phyloP scores from a whole-genome alignment of 495 filamentous ascomycete genomes.

The Trichoderma asperelloides region DNA sequence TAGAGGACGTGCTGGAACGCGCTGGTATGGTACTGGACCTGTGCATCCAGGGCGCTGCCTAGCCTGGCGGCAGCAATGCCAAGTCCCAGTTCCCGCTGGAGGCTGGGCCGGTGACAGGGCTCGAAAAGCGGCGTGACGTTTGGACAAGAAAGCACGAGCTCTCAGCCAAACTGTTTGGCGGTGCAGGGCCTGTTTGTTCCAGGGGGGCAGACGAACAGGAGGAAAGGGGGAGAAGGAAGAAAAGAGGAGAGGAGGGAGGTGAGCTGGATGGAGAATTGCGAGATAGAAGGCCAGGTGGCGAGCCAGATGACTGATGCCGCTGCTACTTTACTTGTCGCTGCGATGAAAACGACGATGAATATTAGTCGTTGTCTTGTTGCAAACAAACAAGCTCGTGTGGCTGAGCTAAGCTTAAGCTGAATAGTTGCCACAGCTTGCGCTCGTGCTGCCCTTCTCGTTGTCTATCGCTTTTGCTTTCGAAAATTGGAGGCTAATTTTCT shows the following conservation, averaged over 20 bases:
- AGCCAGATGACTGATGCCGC: background rate
- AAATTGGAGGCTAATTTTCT: background rate
- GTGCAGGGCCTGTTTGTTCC: background rate
- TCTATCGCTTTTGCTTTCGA: background rate
- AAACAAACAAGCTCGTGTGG: background rate
- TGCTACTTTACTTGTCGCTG: background rate
- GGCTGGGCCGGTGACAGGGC: background rate
- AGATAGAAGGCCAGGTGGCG: background rate
- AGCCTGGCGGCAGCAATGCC: too few species aligned
- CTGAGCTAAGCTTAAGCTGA: background rate
- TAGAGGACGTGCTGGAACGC: background rate
- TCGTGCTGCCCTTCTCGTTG: background rate
- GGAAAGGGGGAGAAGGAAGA: background rate
- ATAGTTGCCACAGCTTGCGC: background rate
- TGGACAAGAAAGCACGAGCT: background rate
- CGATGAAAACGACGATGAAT: background rate
- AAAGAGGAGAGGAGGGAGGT: background rate
- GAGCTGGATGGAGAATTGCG: background rate
- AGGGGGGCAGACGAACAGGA: background rate
- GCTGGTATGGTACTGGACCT: background rate
- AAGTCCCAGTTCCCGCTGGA: too few species aligned
- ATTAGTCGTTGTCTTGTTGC: background rate
- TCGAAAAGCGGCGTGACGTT: constrained; percentile 2
- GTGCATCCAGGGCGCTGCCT: background rate
- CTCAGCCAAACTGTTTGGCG: background rate